Conservation (phyloP, 2,329 filamentous ascomycete species). For the Botrytis sinoallii region DNA sequence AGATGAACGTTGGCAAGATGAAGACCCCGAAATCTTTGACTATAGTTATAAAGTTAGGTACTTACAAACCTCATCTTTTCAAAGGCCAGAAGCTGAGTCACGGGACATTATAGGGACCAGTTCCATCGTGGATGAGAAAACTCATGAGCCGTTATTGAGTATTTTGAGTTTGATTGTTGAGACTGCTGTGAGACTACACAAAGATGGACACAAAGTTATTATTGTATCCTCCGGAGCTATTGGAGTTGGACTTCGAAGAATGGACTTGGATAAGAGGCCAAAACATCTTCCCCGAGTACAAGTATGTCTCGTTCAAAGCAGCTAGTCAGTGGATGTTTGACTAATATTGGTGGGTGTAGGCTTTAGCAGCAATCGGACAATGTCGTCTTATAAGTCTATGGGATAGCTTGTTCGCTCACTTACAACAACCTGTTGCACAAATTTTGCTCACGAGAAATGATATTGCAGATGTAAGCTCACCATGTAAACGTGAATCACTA, state of each 20-base stretch:
- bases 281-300: constrained; percentile 89
- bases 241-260: constrained; percentile 84
- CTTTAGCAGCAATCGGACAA: constrained; percentile 92
- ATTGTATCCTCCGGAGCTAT: constrained; percentile 97
- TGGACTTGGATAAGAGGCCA: constrained; percentile 82
- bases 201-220: constrained; percentile 91
- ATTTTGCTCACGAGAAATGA: constrained; percentile 93
- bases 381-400: constrained; percentile 92
- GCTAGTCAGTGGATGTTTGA: neutral
- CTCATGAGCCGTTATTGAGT: constrained; percentile 87
- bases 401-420: constrained; percentile 86
- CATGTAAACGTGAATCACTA: neutral
- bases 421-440: constrained; percentile 88
- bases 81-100: constrained; percentile 12
- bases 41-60: constrained; percentile 67
- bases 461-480: constrained; percentile 75
- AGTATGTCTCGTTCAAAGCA: constrained; percentile 42
- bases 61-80: constrained; percentile 17
- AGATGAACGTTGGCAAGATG: constrained; percentile 40
- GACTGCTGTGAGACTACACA: constrained; percentile 80
- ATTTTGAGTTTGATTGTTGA: constrained; percentile 91
- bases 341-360: constrained; percentile 45
- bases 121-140: constrained; percentile 97
- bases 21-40: constrained; percentile 55
- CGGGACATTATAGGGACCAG: constrained; percentile 70